These are phyloP conservation scores for Xylaria sp. DNA, from an alignment of 2,329 filamentous ascomycete genomes.

Conservation along the genomic window DNA sequence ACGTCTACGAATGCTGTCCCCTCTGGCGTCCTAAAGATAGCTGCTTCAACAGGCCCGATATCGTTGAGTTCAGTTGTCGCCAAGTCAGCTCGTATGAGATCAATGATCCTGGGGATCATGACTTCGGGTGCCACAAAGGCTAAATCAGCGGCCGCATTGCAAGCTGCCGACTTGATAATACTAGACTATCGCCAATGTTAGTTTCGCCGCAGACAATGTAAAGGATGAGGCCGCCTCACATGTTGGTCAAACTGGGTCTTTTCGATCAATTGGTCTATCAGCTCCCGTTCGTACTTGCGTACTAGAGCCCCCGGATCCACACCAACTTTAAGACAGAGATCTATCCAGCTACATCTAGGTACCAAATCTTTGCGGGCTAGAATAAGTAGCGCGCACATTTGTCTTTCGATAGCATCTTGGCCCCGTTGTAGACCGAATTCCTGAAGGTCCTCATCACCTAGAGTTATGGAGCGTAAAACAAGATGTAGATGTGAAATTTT, in stretches of 20 bases:
- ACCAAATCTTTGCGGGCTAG: slow-evolving; percentile 80
- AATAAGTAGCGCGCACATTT: slow-evolving; percentile 79
- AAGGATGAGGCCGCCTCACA: slow-evolving; percentile 36
- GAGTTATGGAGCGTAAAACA: slow-evolving; percentile 67
- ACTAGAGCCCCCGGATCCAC: slow-evolving; percentile 84
- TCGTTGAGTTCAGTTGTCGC: slow-evolving; percentile 70
- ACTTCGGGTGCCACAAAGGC: slow-evolving; percentile 89
- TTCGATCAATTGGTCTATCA: slow-evolving; percentile 70
- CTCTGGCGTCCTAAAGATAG: slow-evolving; percentile 89
- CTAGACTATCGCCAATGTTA: slow-evolving; percentile 41
- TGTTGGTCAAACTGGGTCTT: slow-evolving; percentile 55
- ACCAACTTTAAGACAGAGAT: slow-evolving; percentile 77
- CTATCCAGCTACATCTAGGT: slow-evolving; percentile 84
- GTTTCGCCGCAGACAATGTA: not conserved
- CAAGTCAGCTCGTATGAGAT: slow-evolving; percentile 76
- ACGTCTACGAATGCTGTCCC: slow-evolving; percentile 91
- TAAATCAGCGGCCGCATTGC: slow-evolving; percentile 84
- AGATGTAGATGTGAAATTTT: slow-evolving; percentile 68
- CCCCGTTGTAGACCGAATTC: slow-evolving; percentile 51
- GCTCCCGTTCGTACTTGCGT: slow-evolving; percentile 62
- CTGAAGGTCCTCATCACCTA: slow-evolving; percentile 57
- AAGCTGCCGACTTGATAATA: slow-evolving; percentile 71
- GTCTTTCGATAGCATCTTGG: slow-evolving; percentile 61
- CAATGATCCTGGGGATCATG: slow-evolving; percentile 77
- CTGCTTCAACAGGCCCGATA: slow-evolving; percentile 85